A percentile compares a stretch with the other conserved stretches of the same genome.
Evolutionary conservation across 2,329 filamentous ascomycete genomes (phyloP).

Genomic region (Apiospora malaysiana): DNA sequence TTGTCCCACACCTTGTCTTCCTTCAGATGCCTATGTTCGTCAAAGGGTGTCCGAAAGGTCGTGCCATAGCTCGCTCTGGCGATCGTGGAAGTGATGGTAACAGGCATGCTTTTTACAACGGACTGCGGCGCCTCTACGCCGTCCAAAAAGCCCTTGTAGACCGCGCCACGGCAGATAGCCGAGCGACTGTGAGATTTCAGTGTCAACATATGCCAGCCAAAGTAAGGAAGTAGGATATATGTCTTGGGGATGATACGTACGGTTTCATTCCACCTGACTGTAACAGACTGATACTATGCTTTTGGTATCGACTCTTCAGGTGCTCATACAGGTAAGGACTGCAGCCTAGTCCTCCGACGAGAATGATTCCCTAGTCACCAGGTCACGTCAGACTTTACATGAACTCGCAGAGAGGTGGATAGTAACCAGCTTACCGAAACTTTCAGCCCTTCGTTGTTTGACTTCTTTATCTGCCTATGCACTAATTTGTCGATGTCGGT

Average conservation of each 20-base stretch:
- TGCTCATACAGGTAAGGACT: constrained; percentile 18
- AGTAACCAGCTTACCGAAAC: too few species aligned
- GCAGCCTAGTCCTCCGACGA: constrained; percentile 1
- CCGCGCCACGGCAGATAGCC: constrained; percentile 22
- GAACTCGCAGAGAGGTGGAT: too few species aligned
- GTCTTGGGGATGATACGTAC: background rate
- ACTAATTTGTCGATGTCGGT: too few species aligned
- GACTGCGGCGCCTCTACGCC: background rate
- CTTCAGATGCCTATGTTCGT: background rate
- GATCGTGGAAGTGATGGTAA: constrained; percentile 1
- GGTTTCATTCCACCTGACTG: constrained; percentile 11
- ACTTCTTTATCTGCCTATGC: too few species aligned
- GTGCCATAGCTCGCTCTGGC: constrained; percentile 16
- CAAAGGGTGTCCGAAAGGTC: accelerated
- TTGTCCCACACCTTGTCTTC: background rate
- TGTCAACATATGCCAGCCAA: background rate
- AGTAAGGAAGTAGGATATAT: too few species aligned
- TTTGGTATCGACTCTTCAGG: background rate
- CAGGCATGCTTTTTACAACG: background rate
- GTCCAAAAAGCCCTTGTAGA: constrained; percentile 8
- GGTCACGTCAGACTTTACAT: too few species aligned
- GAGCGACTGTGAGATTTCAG: background rate
- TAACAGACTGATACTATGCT: background rate
- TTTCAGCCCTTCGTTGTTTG: too few species aligned
- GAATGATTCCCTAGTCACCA: constrained; percentile 22